These are phyloP conservation scores for Raffaelea deltoideospora DNA, from an alignment of 2,329 filamentous ascomycete species.

Conservation along the genomic window DNA sequence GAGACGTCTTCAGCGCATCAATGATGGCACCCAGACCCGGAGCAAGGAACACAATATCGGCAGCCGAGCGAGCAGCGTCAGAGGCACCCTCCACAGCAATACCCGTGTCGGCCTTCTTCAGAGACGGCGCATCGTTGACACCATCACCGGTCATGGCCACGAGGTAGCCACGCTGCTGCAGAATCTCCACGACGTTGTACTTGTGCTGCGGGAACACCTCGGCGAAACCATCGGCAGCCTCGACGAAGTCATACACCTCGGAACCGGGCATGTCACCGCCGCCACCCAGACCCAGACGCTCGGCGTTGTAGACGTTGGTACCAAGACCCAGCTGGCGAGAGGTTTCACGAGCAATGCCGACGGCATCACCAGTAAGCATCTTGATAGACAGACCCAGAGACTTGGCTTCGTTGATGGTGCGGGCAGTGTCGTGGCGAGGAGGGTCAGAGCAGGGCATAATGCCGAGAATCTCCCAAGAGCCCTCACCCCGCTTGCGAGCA, in stretches of 20 bases:
- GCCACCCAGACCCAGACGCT: conserved; percentile 78
- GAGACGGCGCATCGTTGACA: conserved; percentile 83
- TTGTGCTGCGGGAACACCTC: conserved; percentile 94
- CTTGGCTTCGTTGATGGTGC: conserved; percentile 84
- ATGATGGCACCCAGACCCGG: conserved; percentile 86
- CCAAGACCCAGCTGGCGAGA: conserved; percentile 82
- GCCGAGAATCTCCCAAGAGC: conserved; percentile 78
- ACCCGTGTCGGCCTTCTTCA: conserved; percentile 93
- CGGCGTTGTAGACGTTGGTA: conserved; percentile 87
- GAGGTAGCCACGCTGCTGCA: conserved; percentile 84
- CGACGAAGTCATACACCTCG: conserved; percentile 88
- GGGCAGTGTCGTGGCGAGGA: conserved; percentile 77
- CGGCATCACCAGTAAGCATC: conserved; percentile 91
- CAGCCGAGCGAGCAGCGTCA: conserved; percentile 78
- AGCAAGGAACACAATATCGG: conserved; percentile 87
- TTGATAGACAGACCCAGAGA: conserved; percentile 78
- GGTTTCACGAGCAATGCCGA: conserved; percentile 84
- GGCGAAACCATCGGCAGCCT: conserved; percentile 87
- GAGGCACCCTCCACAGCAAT: conserved; percentile 89
- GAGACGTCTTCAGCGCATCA: conserved; percentile 80
- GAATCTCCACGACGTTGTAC: conserved; percentile 85
- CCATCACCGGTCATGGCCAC: conserved; percentile 95
- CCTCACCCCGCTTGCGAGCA: conserved; percentile 72
- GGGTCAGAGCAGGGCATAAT: conserved; percentile 93
- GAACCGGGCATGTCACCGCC: conserved; percentile 88